These are phyloP conservation scores for Calocera viscosa DNA, from an alignment of 768 basidiomycete species.

Conservation along the genomic window DNA sequence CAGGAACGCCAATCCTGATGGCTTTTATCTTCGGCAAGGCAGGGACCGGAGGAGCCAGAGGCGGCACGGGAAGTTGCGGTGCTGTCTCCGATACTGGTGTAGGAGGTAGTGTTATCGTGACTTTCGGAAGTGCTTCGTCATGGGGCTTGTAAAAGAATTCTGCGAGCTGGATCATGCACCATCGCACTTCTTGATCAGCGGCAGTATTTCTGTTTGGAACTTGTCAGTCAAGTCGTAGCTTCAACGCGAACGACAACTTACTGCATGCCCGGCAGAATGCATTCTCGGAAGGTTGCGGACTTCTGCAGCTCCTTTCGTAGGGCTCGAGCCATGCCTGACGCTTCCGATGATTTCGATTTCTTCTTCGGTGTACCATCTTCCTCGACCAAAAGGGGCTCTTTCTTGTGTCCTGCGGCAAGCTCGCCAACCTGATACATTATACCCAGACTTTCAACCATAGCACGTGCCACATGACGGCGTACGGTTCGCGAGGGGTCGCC, in stretches of 20 bases:
- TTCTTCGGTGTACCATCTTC: conserved; percentile 71
- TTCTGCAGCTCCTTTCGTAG: conserved; percentile 79
- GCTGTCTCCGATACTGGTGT: conserved; percentile 56
- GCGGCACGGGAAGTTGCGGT: conserved; percentile 30
- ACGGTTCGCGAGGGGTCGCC: conserved; percentile 73
- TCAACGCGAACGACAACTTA: conserved; percentile 30
- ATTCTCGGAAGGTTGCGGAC: conserved; percentile 55
- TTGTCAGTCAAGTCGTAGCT: neutral
- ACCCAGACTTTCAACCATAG: conserved; percentile 74
- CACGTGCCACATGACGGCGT: conserved; percentile 76
- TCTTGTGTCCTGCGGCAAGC: conserved; percentile 59
- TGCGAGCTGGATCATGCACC: conserved; percentile 81
- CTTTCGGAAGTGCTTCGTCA: conserved; percentile 74
- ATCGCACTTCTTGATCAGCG: conserved; percentile 77
- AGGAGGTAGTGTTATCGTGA: conserved; percentile 66
- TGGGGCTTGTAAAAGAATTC: conserved; percentile 75
- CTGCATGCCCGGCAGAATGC: conserved; percentile 71
- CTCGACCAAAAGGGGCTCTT: conserved; percentile 68
- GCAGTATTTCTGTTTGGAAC: conserved; percentile 44
- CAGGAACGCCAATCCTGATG: conserved; percentile 22
- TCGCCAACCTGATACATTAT: conserved; percentile 82
- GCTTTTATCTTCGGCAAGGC: conserved; percentile 15
- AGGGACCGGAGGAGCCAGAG: conserved; percentile 28
- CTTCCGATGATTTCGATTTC: conserved; percentile 59
- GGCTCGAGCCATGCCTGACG: conserved; percentile 74